Percentiles rank a stretch among this genome's conserved stretches.
Conservation (phyloP, 345 rosid species). For the Moricandia moricandioides region DNA sequence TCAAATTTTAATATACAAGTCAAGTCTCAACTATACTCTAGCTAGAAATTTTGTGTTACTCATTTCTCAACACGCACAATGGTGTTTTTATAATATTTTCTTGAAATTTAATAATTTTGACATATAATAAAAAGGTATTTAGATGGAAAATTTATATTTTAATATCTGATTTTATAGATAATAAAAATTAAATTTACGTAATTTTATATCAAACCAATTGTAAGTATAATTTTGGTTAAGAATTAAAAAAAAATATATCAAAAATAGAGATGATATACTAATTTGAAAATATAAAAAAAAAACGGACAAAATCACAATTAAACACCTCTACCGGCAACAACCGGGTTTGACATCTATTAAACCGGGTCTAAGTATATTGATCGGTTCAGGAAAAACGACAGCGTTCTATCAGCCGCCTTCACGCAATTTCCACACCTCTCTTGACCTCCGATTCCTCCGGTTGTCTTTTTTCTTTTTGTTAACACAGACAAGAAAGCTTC, state of each 20-base stretch:
- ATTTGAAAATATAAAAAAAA: not conserved
- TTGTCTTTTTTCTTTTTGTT: not conserved
- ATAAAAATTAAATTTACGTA: no score
- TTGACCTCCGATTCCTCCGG: not conserved
- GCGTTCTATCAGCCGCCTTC: not conserved
- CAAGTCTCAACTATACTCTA: not conserved
- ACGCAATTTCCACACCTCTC: constrained; percentile 1
- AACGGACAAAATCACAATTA: not conserved
- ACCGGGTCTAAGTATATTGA: not conserved
- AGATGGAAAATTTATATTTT: not conserved
- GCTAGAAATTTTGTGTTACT: no score
- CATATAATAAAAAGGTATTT: not conserved
- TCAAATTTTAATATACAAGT: no score
- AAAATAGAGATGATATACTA: not conserved
- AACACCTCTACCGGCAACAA: not conserved
- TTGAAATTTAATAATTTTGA: no score
- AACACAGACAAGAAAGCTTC: not conserved
- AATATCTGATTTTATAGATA: no score
- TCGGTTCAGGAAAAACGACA: not conserved
- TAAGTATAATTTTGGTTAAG: no score
- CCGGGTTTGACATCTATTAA: not conserved
- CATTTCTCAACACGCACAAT: not conserved
- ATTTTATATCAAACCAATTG: no score
- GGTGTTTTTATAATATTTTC: not conserved
- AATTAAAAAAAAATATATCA: not conserved